Percentiles rank a stretch among this genome's conserved stretches.
Evolutionary conservation across 1,284 basidiomycete genomes (phyloP).

Genomic region (Ceratobasidium sp.): DNA sequence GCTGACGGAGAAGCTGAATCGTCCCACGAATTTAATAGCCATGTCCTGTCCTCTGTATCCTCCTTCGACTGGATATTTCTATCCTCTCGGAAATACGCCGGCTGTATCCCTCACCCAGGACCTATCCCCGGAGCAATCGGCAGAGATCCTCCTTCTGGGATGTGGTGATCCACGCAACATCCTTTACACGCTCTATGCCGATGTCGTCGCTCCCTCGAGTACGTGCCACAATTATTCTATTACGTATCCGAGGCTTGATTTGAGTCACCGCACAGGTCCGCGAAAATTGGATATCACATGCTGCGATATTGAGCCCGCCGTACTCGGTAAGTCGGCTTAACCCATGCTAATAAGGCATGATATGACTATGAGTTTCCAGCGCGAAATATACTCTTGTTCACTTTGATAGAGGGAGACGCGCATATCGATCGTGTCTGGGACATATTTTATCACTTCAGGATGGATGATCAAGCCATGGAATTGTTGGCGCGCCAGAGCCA

Average conservation of each 20-base stretch:
- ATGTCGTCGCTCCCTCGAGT: constrained; percentile 54
- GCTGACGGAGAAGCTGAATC: no score
- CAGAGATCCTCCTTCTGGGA: constrained; percentile 66
- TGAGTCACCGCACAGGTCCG: neutral
- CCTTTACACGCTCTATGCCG: constrained; percentile 65
- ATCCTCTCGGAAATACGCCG: constrained; percentile 68
- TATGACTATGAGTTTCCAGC: neutral
- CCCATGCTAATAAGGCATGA: neutral
- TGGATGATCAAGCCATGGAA: neutral
- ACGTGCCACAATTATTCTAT: neutral
- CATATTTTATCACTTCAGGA: constrained; percentile 42
- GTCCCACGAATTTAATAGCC: neutral
- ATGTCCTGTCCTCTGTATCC: neutral
- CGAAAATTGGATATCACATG: constrained; percentile 21
- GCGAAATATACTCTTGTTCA: constrained; percentile 20
- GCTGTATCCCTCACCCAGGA: constrained; percentile 65
- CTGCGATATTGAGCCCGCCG: neutral
- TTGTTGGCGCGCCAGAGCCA: neutral
- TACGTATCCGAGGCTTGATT: neutral
- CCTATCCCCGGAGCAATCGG: neutral
- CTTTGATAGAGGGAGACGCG: constrained; percentile 1
- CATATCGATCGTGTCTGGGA: constrained; percentile 18
- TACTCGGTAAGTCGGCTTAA: neutral
- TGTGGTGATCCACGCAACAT: constrained; percentile 73
- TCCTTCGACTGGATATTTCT: neutral